Base-by-base conservation (phyloP, 345 rosid genomes). In the Limnanthes douglasii region DNA sequence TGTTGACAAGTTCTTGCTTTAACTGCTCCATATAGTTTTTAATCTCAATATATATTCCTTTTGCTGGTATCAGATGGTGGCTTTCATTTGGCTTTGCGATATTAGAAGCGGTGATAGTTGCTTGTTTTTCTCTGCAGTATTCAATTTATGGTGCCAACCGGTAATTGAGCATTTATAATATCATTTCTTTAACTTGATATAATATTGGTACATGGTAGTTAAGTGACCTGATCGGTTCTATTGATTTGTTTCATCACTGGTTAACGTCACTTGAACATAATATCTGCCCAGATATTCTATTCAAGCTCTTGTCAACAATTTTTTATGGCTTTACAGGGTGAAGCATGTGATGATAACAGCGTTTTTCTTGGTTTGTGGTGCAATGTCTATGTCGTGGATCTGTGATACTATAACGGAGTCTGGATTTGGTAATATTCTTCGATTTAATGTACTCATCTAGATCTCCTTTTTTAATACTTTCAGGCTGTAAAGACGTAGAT, bases 351-450 rank as follows among this genome's bases (percentile, higher is more conserved):
- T 73, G 73, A 54, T 76, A 58, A 88, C 95, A 38, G 48, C 86
- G 12, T 9, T 74, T 34, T 49, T 88, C n/a, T 62, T 88, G 64
- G 95, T 79, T 39, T 88, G 78, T 39, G 95, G 95, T 56, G 97
- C 97, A 36, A 83, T 83, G 95, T 67, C 86, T 14, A 66, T 68
- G 72, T 75, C 95, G 8, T 88, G 97, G 97, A 78, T 88, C 38
- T 75, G 90, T 52, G 95, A 88, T 57, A 88, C 93, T 0, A 73
- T 88, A 53, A 60, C 95, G 31, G 95, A 88, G 48, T 83, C 97
- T 30, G 97, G 95, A 57, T 83, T 88, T 60, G 97, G 97, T 88
- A 78, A 22, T 33, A 4, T 35, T 49, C 27, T 36, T 22, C 13
- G 8, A 35, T 27, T 39, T 17, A 24, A 9, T 21, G 33, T 36